A percentile compares a stretch with the other conserved stretches of the same genome.
These are phyloP conservation scores for Alliaria petiolata DNA, from an alignment of 345 rosid genomes.

Conservation along the genomic window DNA sequence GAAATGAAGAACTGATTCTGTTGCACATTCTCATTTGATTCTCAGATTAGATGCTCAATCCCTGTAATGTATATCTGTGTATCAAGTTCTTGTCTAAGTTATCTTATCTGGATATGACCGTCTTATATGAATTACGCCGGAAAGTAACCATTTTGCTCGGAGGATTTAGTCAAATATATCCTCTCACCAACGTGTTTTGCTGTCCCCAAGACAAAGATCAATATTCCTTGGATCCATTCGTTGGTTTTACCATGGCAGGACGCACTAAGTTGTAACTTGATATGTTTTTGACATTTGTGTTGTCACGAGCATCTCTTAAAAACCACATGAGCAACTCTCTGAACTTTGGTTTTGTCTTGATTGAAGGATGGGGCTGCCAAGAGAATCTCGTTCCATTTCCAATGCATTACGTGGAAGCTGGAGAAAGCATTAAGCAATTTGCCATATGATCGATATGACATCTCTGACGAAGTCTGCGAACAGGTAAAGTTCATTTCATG, in stretches of 20 bases:
- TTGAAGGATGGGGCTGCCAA: conserved; percentile 70
- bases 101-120: neutral
- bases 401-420: conserved; percentile 76
- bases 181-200: neutral
- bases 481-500: conserved; percentile 44
- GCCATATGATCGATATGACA: conserved; percentile 63
- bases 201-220: neutral
- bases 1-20: neutral
- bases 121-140: neutral
- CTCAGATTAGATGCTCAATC: neutral
- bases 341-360: conserved; percentile 37
- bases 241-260: conserved; percentile 3
- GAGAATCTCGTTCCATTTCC: conserved; percentile 73
- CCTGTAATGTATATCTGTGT: neutral
- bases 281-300: conserved; percentile 10
- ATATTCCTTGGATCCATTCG: neutral
- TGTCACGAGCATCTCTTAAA: conserved; percentile 11
- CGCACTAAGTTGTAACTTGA: neutral
- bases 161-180: neutral
- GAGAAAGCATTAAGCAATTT: conserved; percentile 68
- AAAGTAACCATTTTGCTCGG: neutral
- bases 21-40: neutral
- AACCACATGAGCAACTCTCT: conserved; percentile 22
- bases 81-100: neutral
- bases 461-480: conserved; percentile 84